phyloP scores from a whole-genome alignment of 2,329 filamentous ascomycete species.

The Akanthomyces lecanii region DNA sequence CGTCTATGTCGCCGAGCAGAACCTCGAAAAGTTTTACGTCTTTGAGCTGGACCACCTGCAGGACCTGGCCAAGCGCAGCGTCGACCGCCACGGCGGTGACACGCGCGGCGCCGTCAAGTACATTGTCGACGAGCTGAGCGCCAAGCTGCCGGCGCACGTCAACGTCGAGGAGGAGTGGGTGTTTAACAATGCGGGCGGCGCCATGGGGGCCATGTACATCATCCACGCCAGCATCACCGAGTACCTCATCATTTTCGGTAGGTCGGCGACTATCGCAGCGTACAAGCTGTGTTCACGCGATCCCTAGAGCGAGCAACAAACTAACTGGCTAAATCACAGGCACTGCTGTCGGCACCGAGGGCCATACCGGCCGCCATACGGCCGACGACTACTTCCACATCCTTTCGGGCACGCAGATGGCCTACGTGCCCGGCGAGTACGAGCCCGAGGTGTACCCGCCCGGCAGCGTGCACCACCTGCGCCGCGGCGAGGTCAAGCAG shows the following conservation, averaged over 20 bases:
- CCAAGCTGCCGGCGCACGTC: conserved; percentile 49
- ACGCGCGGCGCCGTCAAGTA: conserved; percentile 63
- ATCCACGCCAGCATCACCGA: conserved; percentile 88
- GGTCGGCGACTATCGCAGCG: conserved; percentile 3
- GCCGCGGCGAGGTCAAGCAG: conserved; percentile 70
- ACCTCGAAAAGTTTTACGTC: conserved; percentile 66
- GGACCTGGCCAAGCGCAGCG: conserved; percentile 60
- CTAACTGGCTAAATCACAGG: conserved; percentile 28
- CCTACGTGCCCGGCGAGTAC: conserved; percentile 66
- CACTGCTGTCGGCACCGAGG: conserved; percentile 78
- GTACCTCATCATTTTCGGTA: conserved; percentile 81
- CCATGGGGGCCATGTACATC: conserved; percentile 89
- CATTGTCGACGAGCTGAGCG: conserved; percentile 64
- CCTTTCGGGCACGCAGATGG: conserved; percentile 70
- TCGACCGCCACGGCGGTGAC: conserved; percentile 69
- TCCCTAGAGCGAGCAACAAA: too few relatives aligned
- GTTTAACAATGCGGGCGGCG: conserved; percentile 87
- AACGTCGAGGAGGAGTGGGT: conserved; percentile 78
- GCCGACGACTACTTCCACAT: conserved; percentile 96
- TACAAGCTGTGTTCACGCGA: too few relatives aligned
- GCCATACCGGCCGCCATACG: conserved; percentile 82
- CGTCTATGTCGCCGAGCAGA: conserved; percentile 53
- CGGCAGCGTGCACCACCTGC: conserved; percentile 68
- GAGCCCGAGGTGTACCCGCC: conserved; percentile 65
- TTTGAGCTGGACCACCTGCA: conserved; percentile 67